phyloP scores from a whole-genome alignment of 768 basidiomycete genomes.

The Austroboletus festivus region DNA sequence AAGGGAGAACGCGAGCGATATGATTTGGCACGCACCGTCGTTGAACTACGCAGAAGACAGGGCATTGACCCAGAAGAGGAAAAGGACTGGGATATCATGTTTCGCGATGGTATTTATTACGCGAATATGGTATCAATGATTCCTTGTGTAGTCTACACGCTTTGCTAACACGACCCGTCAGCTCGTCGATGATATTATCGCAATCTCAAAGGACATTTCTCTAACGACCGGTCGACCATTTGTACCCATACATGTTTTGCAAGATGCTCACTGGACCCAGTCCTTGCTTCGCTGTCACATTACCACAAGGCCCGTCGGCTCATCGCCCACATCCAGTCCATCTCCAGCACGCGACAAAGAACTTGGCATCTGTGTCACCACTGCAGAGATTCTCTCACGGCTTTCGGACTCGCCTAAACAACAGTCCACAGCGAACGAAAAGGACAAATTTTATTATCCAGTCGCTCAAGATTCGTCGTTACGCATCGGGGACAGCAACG shows the following conservation, averaged over 20 bases:
- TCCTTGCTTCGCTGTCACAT: slow-evolving; percentile 63
- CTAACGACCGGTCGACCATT: slow-evolving; percentile 66
- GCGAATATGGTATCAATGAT: slow-evolving; percentile 68
- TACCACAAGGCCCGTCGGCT: slow-evolving; percentile 34
- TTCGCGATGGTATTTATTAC: slow-evolving; percentile 79
- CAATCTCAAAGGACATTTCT: slow-evolving; percentile 72
- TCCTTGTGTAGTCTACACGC: not conserved
- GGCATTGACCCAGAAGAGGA: slow-evolving; percentile 64
- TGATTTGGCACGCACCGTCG: slow-evolving; percentile 66
- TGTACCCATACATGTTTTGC: slow-evolving; percentile 63
- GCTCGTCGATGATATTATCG: slow-evolving; percentile 77
- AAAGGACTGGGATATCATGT: slow-evolving; percentile 63
- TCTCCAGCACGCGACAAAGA: slow-evolving; percentile 51
- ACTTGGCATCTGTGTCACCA: slow-evolving; percentile 57
- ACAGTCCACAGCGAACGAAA: slow-evolving; percentile 12
- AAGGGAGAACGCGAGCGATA: slow-evolving; percentile 78
- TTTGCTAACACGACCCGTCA: slow-evolving; percentile 29
- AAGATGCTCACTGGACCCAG: slow-evolving; percentile 78
- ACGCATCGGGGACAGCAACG: slow-evolving; percentile 70
- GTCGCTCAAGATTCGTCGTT: slow-evolving; percentile 67
- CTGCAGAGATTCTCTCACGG: slow-evolving; percentile 46
- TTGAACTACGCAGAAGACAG: slow-evolving; percentile 64
- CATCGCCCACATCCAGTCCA: slow-evolving; percentile 36
- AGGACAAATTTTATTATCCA: slow-evolving; percentile 52
- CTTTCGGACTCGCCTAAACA: slow-evolving; percentile 23